A percentile compares a stretch with the other conserved stretches of the same genome.
These are phyloP conservation scores for Nemania sp. DNA, from an alignment of 2,329 filamentous ascomycete genomes.

Conservation along the genomic window DNA sequence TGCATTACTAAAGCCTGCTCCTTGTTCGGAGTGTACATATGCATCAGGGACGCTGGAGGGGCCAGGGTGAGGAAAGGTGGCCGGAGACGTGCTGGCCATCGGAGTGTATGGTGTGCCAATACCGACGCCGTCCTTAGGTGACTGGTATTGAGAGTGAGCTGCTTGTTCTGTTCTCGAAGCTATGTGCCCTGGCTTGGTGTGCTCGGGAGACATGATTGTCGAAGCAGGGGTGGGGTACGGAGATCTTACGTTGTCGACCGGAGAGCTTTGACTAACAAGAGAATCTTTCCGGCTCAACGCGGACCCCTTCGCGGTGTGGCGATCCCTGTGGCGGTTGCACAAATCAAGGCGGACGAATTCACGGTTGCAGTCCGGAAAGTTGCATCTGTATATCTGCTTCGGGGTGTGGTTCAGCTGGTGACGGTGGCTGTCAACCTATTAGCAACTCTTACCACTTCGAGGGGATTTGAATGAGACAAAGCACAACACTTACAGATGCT, in stretches of 20 bases:
- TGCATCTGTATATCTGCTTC: conserved; percentile 93
- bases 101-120: conserved; percentile 53
- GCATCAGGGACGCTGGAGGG: conserved; percentile 47
- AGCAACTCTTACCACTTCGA: conserved; percentile 25
- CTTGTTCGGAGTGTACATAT: conserved; percentile 49
- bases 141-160: conserved; percentile 50
- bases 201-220: conserved; percentile 53
- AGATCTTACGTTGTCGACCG: conserved; percentile 47
- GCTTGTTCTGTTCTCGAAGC: conserved; percentile 47
- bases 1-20: conserved; percentile 40
- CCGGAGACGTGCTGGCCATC: conserved; percentile 50
- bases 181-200: conserved; percentile 49
- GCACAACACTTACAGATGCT: conserved; percentile 75
- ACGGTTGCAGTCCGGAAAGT: conserved; percentile 86
- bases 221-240: conserved; percentile 49
- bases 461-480: not conserved
- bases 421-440: conserved; percentile 62
- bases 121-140: conserved; percentile 49
- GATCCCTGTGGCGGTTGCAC: conserved; percentile 81
- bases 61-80: conserved; percentile 42
- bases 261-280: conserved; percentile 58
- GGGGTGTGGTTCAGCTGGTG: conserved; percentile 96
- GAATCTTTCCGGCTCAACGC: conserved; percentile 76
- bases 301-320: conserved; percentile 79
- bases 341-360: conserved; percentile 93